Conservation (phyloP, 2,329 filamentous ascomycete genomes). For the Tolypocladium inflatum region DNA sequence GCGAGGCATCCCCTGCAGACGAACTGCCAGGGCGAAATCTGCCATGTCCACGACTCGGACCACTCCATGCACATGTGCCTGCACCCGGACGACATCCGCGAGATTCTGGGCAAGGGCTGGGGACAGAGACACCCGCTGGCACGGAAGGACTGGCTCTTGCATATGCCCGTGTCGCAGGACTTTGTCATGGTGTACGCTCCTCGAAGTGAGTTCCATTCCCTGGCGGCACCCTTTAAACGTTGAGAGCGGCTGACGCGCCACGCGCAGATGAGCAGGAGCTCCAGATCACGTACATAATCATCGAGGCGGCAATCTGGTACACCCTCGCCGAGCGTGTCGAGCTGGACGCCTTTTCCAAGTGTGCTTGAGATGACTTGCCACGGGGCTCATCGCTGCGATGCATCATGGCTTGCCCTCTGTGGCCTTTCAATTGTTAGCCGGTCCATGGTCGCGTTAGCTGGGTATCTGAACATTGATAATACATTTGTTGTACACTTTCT, state of each 20-base stretch:
- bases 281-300: slow-evolving; percentile 55
- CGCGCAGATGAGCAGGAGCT: slow-evolving; percentile 54
- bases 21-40: slow-evolving; percentile 72
- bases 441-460: background rate
- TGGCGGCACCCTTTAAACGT: background rate
- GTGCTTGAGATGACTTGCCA: background rate
- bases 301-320: slow-evolving; percentile 67
- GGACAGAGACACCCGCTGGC: slow-evolving; percentile 63
- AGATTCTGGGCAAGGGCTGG: slow-evolving; percentile 69
- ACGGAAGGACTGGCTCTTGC: slow-evolving; percentile 50
- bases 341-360: slow-evolving; percentile 11
- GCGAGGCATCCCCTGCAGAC: slow-evolving; percentile 54
- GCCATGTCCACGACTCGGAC: slow-evolving; percentile 70
- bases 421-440: background rate
- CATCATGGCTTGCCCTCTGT: background rate
- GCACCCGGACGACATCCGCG: slow-evolving; percentile 66
- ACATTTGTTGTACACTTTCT: background rate
- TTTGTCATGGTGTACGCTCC: slow-evolving; percentile 83
- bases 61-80: slow-evolving; percentile 71
- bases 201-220: slow-evolving; percentile 30
- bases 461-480: slow-evolving; percentile 1
- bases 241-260: background rate
- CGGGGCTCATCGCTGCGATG: background rate
- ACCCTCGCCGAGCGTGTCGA: slow-evolving; percentile 36
- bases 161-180: slow-evolving; percentile 59